Conservation (phyloP, 164 flowering plant species). For the Malania oleifera region DNA sequence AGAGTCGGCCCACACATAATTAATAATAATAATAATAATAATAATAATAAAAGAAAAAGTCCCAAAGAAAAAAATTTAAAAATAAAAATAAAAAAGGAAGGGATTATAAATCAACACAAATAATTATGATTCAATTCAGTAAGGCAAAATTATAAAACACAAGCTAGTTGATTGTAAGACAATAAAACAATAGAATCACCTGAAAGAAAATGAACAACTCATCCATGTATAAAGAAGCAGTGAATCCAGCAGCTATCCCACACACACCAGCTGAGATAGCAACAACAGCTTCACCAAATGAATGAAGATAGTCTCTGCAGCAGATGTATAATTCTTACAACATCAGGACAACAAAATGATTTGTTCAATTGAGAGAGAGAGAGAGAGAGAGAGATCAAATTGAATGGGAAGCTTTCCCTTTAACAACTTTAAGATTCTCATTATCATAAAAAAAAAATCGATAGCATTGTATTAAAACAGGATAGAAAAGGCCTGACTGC, state of each 20-base stretch:
- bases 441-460: too few species aligned
- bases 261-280: conserved; percentile 42
- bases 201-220: conserved; percentile 46
- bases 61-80: too few species aligned
- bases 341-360: conserved; percentile 7
- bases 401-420: too few species aligned
- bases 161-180: not conserved
- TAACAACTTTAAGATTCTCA: too few species aligned
- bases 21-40: too few species aligned
- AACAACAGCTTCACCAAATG: conserved; percentile 36
- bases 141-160: not conserved
- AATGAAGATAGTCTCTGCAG: conserved; percentile 64
- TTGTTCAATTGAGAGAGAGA: not conserved
- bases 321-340: conserved; percentile 5
- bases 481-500: too few species aligned
- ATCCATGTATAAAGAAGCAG: conserved; percentile 39
- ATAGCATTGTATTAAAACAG: too few species aligned
- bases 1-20: too few species aligned
- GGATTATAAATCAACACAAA: too few species aligned
- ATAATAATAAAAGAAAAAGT: too few species aligned
- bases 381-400: not conserved
- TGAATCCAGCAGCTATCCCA: conserved; percentile 40
- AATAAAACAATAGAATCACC: conserved; percentile 39
- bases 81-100: not conserved
- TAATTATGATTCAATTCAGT: not conserved